Conservation (phyloP, 257 asterid species). For the Solanum lycopersicoides region DNA sequence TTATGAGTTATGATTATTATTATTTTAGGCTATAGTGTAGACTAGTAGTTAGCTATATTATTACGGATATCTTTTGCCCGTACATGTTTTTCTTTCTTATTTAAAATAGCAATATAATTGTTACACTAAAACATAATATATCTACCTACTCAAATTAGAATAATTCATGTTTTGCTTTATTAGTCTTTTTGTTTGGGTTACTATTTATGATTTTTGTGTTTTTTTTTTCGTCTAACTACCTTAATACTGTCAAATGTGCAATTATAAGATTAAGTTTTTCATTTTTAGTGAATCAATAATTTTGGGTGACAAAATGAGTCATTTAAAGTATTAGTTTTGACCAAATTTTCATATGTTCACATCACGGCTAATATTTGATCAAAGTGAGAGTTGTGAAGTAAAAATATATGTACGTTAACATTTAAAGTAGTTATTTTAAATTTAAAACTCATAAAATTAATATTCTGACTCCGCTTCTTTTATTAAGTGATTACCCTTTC, state of each 20-base stretch:
- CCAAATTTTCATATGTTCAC: not conserved
- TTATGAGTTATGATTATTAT: not conserved
- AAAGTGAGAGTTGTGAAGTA: not conserved
- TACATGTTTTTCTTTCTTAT: not conserved
- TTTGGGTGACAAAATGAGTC: not conserved
- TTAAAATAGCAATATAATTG: not conserved
- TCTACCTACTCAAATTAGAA: not conserved
- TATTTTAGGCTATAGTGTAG: not conserved
- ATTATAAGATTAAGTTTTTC: not conserved
- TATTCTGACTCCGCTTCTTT: fast-evolving
- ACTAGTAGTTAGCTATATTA: not conserved
- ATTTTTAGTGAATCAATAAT: not conserved
- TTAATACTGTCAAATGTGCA: not conserved
- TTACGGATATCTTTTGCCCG: not conserved
- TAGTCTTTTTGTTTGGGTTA: not conserved
- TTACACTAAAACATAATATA: not conserved
- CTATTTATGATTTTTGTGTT: not conserved
- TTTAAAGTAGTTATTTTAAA: not conserved
- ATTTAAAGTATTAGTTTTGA: not conserved
- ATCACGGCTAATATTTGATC: not conserved
- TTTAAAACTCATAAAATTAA: not conserved
- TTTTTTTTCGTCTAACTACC: not conserved
- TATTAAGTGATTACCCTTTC: not conserved
- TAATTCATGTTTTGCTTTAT: not conserved
- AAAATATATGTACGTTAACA: not conserved